Evolutionary conservation across 2,329 filamentous ascomycete species (phyloP).

Genomic region (Mycosphaerella sp.): DNA sequence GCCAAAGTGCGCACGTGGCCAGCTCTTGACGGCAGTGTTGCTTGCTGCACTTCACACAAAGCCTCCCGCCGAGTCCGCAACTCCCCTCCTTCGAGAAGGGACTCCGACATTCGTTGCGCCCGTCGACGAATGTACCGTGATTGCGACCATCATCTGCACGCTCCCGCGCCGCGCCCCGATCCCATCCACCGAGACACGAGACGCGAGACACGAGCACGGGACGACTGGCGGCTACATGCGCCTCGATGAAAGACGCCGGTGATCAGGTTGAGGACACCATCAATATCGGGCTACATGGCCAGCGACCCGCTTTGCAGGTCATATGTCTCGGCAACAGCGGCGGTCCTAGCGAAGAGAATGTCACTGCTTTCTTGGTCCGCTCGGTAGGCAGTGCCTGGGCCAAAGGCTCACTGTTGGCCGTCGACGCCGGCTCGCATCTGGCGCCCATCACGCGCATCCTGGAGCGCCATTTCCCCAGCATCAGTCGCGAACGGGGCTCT

Average conservation of each 20-base stretch:
- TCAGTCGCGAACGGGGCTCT: conserved; percentile 24
- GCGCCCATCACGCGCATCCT: conserved; percentile 77
- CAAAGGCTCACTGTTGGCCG: conserved; percentile 76
- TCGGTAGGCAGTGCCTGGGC: conserved; percentile 73
- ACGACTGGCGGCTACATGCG: conserved; percentile 23
- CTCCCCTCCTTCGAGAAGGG: neutral
- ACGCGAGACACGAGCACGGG: conserved; percentile 12
- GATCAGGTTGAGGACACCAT: conserved; percentile 30
- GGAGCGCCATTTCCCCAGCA: conserved; percentile 48
- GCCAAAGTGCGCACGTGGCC: conserved; percentile 9
- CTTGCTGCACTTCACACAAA: conserved; percentile 7
- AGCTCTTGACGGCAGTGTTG: conserved; percentile 5
- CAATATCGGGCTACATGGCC: conserved; percentile 29
- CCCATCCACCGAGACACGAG: conserved; percentile 14
- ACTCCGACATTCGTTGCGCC: neutral
- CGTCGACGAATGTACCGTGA: neutral
- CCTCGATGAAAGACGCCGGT: conserved; percentile 38
- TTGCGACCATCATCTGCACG: conserved; percentile 3
- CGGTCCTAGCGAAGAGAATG: conserved; percentile 82
- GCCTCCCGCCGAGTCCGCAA: conserved; percentile 3
- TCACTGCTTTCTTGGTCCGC: conserved; percentile 82
- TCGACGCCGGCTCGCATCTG: conserved; percentile 88
- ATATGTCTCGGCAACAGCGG: conserved; percentile 67
- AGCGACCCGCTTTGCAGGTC: conserved; percentile 40
- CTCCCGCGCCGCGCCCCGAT: neutral